Evolutionary conservation across 192 early-diverging fungal species (phyloP), one percentile per base, ranked within the genome.

Genomic region (Coemansia sp.): DNA sequence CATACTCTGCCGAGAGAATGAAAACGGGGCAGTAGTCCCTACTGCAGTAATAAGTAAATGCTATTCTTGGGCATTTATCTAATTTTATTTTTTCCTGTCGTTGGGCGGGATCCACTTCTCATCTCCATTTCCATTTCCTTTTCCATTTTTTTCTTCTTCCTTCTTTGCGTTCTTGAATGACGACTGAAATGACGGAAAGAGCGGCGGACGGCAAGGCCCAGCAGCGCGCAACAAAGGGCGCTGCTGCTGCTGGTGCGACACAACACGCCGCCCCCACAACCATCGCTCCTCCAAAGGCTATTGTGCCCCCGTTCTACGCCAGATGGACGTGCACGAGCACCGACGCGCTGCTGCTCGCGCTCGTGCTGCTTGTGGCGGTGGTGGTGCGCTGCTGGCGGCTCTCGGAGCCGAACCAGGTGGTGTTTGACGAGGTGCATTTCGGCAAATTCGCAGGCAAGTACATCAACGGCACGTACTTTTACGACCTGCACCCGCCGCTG

Each of bases 371-470:
- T 42, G 45, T 74, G 15, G 71, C 78, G 2, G 6, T 85, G 25
- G 22, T 70, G 0, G 78, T 76, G 15, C 60, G 78, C 24, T 70
- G 74, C 67, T 77, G 67, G 59, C 43, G 65, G 60, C 63, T 85
- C 17, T 64, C 71, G 1, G 47, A 35, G 0, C 83, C 83, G 35
- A 49, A 36, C 31, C 35, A 71, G 32, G 83, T 85, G 31, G 83
- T 85, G n/a, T 99, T 99, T 74, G 96, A 99, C 78, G 97, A 99
- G 71, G 97, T 99, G 27, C 97, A 99, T 67, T 98, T 99, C 85
- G 97, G 97, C 62, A 97, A 97, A 60, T 99, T 96, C 73, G 96
- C 96, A 43, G 89, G 88, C 24, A 87, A 87, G 77, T 99, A 99
- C 68, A 78, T 98, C 46, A 90, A 89, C 53, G 83, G 92, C 19